Conservation (phyloP, 75 land plant genomes). For the Pinus tabuliformis region DNA sequence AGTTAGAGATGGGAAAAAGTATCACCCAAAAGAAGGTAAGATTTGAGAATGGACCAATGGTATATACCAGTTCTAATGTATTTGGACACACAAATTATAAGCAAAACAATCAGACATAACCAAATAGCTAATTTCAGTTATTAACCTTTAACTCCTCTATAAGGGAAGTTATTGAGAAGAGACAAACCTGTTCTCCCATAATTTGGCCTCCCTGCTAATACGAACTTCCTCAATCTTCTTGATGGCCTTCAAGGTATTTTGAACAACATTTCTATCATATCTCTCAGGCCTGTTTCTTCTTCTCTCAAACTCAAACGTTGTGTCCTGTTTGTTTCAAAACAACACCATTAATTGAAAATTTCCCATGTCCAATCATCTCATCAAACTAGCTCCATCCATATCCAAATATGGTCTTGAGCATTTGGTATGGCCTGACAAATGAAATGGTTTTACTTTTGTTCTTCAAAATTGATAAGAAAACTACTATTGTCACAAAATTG, state of each 20-base stretch:
- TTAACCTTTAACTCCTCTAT: not conserved
- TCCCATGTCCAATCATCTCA: not conserved
- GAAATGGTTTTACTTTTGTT: not conserved
- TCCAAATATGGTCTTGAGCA: not conserved
- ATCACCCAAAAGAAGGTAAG: not conserved
- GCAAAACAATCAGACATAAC: not conserved
- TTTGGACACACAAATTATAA: not conserved
- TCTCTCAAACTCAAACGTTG: slow-evolving; percentile 98
- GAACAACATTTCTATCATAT: slow-evolving; percentile 81
- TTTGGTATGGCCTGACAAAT: not conserved
- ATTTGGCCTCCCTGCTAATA: slow-evolving; percentile 48
- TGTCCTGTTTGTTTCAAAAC: slow-evolving; percentile 47
- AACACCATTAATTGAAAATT: not conserved
- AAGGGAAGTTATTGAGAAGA: not conserved
- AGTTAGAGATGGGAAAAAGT: not conserved
- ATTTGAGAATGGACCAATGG: not conserved
- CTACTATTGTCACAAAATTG: not conserved
- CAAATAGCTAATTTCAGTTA: not conserved
- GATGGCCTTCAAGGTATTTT: slow-evolving; percentile 86
- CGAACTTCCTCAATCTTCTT: slow-evolving; percentile 85
- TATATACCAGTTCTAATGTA: not conserved
- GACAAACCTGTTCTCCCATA: slow-evolving; percentile 68
- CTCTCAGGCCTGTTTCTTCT: slow-evolving; percentile 97
- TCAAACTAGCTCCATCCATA: not conserved
- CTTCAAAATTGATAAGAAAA: not conserved